Evolutionary conservation across 495 filamentous ascomycete genomes (phyloP).

Genomic region (Echria macrotheca): DNA sequence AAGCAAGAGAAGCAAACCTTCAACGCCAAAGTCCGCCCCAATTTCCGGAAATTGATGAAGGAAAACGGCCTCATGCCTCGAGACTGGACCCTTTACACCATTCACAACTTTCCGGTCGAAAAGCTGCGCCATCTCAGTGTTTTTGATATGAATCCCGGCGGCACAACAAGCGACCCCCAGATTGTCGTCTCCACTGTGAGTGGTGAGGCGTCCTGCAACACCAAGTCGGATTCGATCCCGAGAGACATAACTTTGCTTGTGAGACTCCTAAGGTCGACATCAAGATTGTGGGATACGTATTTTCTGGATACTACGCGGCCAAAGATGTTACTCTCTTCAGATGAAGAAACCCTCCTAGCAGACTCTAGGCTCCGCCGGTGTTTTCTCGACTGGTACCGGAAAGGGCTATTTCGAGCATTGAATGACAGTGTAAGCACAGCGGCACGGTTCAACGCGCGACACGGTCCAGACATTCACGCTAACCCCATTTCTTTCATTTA

Average conservation of each 20-base stretch:
- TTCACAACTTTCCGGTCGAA: neutral
- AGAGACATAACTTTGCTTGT: neutral
- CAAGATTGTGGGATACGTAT: neutral
- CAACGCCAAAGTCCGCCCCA: neutral
- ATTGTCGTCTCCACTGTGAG: too few species aligned
- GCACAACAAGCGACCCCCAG: neutral
- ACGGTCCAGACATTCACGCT: neutral
- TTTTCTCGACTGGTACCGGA: neutral
- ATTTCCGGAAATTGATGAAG: neutral
- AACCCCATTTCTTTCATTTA: neutral
- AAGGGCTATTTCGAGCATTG: neutral
- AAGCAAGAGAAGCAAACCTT: neutral
- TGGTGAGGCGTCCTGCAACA: too few species aligned
- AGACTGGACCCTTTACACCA: slow-evolving; percentile 2
- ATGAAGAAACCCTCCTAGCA: neutral
- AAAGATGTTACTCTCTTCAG: neutral
- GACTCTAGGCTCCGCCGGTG: neutral
- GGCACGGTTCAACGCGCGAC: too few species aligned
- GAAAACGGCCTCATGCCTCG: neutral
- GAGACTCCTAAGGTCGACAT: neutral
- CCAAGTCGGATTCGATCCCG: too few species aligned
- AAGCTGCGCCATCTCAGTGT: neutral
- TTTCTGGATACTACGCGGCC: neutral
- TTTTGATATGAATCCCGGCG: neutral
- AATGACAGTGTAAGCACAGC: slow-evolving; percentile 2